phyloP scores from a whole-genome alignment of 169 alveolate genomes.

The Cryptosporidium tyzzeri region DNA sequence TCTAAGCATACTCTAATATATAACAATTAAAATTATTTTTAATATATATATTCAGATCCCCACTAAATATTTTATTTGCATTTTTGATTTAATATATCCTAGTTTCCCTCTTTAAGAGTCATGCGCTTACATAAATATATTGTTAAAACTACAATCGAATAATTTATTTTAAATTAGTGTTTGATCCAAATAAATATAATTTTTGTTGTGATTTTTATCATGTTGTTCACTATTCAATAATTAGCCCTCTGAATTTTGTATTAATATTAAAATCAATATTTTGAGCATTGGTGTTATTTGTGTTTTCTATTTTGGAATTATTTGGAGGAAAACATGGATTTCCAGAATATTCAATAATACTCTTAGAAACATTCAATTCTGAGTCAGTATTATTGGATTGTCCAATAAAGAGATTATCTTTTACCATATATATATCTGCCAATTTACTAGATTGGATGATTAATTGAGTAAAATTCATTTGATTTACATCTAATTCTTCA shows the following conservation, averaged over 20 bases:
- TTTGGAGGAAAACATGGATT: not conserved
- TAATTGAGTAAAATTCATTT: constrained; percentile 16
- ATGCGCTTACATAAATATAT: constrained; percentile 3
- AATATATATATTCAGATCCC: not conserved
- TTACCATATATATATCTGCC: constrained; percentile 19
- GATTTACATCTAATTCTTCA: not conserved
- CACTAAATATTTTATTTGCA: not conserved
- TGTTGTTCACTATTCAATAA: not conserved
- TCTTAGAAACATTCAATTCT: not conserved
- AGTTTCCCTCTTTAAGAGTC: constrained; percentile 36
- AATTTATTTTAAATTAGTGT: not conserved
- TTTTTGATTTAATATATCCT: constrained; percentile 6
- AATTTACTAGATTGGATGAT: not conserved
- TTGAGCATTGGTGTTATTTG: not conserved
- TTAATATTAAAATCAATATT: not conserved
- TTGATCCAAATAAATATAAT: no score
- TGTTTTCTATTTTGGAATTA: not conserved
- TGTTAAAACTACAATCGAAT: not conserved
- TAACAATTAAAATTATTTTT: not conserved
- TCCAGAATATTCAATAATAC: not conserved
- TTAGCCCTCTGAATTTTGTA: not conserved
- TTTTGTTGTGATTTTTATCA: not conserved
- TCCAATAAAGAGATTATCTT: not conserved
- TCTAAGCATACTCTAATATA: not conserved
- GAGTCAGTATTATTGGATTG: not conserved